phyloP scores from a whole-genome alignment of 2,329 filamentous ascomycete genomes.

The Aureobasidium musti region DNA sequence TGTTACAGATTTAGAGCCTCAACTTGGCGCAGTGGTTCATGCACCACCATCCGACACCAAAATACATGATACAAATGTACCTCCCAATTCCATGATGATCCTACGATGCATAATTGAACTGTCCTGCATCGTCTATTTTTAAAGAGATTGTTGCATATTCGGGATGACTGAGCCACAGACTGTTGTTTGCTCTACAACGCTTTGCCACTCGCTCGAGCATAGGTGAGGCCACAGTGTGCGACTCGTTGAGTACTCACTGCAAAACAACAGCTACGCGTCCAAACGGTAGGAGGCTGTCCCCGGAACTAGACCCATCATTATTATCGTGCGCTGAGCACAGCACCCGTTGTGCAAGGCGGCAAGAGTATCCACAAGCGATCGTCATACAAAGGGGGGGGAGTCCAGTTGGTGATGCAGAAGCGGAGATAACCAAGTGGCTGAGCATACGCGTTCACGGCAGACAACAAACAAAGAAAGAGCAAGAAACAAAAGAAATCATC shows the following conservation, averaged over 20 bases:
- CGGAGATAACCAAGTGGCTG: neutral
- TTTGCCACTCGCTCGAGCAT: constrained; percentile 13
- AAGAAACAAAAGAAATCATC: constrained; percentile 1
- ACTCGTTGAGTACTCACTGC: neutral
- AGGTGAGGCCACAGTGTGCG: neutral
- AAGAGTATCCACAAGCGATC: constrained; percentile 18
- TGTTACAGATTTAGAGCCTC: neutral
- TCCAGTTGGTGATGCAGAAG: neutral
- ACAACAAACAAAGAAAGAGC: constrained; percentile 14
- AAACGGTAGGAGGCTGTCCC: neutral
- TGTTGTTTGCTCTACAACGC: neutral
- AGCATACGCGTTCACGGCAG: constrained; percentile 4
- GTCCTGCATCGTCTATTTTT: constrained; percentile 14
- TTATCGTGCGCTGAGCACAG: constrained; percentile 16
- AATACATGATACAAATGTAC: constrained; percentile 17
- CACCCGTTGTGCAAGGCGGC: constrained; percentile 21
- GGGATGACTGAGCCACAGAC: constrained; percentile 1
- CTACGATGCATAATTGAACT: neutral
- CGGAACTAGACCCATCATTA: neutral
- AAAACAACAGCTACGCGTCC: neutral
- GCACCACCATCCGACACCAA: neutral
- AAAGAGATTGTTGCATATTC: neutral
- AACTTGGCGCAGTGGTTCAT: neutral
- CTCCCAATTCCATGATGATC: constrained; percentile 4
- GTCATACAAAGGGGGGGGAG: constrained; percentile 18